Conservation (phyloP, 495 filamentous ascomycete species). For the Parathielavia hyrcaniae region DNA sequence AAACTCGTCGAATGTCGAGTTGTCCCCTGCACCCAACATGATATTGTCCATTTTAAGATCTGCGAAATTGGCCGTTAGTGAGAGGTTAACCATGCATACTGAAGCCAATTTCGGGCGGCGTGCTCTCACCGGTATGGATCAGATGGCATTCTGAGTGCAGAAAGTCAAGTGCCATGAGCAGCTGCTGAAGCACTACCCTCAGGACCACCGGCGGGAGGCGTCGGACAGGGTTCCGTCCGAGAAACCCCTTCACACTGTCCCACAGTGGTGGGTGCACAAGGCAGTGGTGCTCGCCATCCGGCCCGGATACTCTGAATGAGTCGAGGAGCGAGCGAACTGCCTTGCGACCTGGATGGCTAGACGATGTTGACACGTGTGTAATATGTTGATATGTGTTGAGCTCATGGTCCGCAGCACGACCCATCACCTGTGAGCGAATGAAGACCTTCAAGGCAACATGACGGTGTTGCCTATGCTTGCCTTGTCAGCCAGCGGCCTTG, state of each 20-base stretch:
- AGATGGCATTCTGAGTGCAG: constrained; percentile 39
- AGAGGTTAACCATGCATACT: not conserved
- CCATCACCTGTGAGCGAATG: constrained; percentile 23
- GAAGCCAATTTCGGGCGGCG: not conserved
- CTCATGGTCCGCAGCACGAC: constrained; percentile 28
- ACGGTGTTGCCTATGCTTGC: constrained; percentile 26
- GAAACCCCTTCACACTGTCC: constrained; percentile 31
- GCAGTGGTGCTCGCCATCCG: constrained; percentile 39
- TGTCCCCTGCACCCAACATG: constrained; percentile 25
- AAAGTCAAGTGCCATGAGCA: constrained; percentile 40
- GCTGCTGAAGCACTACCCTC: constrained; percentile 28
- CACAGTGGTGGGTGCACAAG: constrained; percentile 42
- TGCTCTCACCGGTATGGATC: constrained; percentile 41
- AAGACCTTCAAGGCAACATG: constrained; percentile 44
- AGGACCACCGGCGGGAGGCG: constrained; percentile 30
- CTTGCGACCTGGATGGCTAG: constrained; percentile 34
- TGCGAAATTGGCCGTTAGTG: not conserved
- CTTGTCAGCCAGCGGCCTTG: no score
- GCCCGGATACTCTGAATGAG: constrained; percentile 36
- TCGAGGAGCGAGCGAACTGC: constrained; percentile 39
- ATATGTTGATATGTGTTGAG: constrained; percentile 39
- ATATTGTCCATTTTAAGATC: constrained; percentile 37
- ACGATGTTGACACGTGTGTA: no score
- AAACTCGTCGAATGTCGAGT: constrained; percentile 18
- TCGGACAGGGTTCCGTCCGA: constrained; percentile 28